Percentiles rank a stretch among this genome's conserved stretches.
Conservation (phyloP, 2,329 filamentous ascomycete genomes). For the Acrocalymma vagum region DNA sequence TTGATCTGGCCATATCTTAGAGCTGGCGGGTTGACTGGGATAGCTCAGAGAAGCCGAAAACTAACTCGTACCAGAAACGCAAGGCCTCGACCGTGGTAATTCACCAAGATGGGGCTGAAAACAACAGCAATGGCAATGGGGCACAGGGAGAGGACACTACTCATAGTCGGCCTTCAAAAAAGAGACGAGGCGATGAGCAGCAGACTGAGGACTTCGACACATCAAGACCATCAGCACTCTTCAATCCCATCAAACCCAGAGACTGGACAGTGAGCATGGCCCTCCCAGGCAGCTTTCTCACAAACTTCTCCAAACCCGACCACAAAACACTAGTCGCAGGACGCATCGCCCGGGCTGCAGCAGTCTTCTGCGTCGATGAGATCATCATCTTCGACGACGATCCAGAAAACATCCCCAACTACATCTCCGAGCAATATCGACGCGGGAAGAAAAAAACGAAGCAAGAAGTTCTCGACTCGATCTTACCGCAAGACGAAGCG, state of each 20-base stretch:
- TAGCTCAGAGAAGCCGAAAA: neutral
- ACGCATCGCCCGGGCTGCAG: slow-evolving; percentile 80
- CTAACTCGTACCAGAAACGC: slow-evolving; percentile 26
- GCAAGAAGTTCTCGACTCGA: slow-evolving; percentile 50
- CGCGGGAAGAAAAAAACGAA: slow-evolving; percentile 47
- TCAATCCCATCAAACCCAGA: slow-evolving; percentile 70
- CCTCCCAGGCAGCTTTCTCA: slow-evolving; percentile 74
- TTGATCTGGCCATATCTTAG: slow-evolving; percentile 50
- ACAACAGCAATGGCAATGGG: neutral
- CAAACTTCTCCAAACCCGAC: slow-evolving; percentile 75
- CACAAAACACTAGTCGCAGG: slow-evolving; percentile 77
- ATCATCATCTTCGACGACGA: slow-evolving; percentile 82
- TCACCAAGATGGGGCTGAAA: slow-evolving; percentile 14
- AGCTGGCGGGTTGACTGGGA: neutral
- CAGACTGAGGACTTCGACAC: slow-evolving; percentile 53
- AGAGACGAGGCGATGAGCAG: slow-evolving; percentile 27
- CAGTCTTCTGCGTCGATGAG: slow-evolving; percentile 86
- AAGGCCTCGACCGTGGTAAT: slow-evolving; percentile 28
- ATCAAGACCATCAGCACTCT: slow-evolving; percentile 74
- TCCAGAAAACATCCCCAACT: slow-evolving; percentile 41
- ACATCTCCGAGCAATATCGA: slow-evolving; percentile 29
- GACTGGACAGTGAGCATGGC: slow-evolving; percentile 80
- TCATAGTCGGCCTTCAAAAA: slow-evolving; percentile 10
- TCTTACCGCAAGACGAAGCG: slow-evolving; percentile 55
- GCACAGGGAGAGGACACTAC: slow-evolving; percentile 9